These are phyloP conservation scores for Boechera stricta DNA, from an alignment of 345 rosid genomes.

Conservation along the genomic window DNA sequence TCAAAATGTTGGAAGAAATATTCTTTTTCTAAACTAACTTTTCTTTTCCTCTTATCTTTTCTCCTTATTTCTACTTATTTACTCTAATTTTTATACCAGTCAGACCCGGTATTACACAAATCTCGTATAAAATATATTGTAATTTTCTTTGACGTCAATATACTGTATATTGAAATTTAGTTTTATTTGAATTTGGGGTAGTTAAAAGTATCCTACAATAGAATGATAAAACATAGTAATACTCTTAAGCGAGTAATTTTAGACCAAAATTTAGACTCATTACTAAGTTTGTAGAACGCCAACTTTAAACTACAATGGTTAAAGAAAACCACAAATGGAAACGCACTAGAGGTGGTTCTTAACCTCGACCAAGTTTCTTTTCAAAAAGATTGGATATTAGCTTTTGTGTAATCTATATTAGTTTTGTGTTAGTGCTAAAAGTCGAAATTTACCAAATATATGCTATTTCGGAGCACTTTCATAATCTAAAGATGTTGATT, in stretches of 20 bases:
- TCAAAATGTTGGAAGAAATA: too few species aligned
- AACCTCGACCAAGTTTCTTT: neutral
- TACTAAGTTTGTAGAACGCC: neutral
- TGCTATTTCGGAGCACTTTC: conserved; percentile 1
- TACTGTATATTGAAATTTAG: too few species aligned
- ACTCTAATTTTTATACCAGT: too few species aligned
- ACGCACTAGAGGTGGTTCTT: neutral
- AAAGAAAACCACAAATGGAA: neutral
- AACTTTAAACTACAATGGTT: neutral
- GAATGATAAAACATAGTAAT: neutral
- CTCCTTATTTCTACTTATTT: too few species aligned
- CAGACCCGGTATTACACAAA: too few species aligned
- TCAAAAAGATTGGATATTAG: neutral
- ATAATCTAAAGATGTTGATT: neutral
- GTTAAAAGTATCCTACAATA: too few species aligned
- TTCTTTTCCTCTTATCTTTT: too few species aligned
- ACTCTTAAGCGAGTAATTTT: neutral
- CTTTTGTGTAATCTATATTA: neutral
- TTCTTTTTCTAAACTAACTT: too few species aligned
- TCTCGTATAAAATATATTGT: too few species aligned
- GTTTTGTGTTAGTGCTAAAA: conserved; percentile 19
- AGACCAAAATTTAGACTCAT: neutral
- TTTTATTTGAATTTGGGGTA: too few species aligned
- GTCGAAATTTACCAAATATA: neutral
- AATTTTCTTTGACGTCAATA: too few species aligned